A percentile compares a stretch with the other conserved stretches of the same genome.
These are phyloP conservation scores for Lactarius tabidus DNA, from an alignment of 768 basidiomycete genomes.

Conservation along the genomic window DNA sequence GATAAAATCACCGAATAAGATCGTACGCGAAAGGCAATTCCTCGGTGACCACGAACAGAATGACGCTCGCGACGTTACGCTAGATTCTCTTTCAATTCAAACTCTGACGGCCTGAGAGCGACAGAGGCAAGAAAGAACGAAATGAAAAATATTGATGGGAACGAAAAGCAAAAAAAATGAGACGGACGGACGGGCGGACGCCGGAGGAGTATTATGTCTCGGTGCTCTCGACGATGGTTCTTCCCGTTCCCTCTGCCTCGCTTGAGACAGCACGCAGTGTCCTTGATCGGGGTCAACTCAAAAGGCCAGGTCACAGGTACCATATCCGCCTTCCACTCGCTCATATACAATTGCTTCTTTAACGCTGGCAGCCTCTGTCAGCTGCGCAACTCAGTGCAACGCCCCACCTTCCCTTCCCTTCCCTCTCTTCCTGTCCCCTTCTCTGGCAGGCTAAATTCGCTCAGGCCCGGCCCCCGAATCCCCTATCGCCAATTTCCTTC, in stretches of 20 bases:
- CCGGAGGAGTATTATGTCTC: not conserved
- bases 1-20: constrained; percentile 21
- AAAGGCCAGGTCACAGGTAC: not conserved
- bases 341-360: not conserved
- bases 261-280: not conserved
- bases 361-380: constrained; percentile 1
- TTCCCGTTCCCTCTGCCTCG: not conserved
- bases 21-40: constrained; percentile 13
- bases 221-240: not conserved
- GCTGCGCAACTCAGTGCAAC: constrained; percentile 1
- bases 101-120: not conserved
- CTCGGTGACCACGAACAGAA: constrained; percentile 3
- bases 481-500: not conserved
- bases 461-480: not conserved
- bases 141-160: not conserved
- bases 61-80: not conserved
- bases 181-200: not conserved
- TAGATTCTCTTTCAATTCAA: not conserved
- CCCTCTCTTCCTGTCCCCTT: not conserved
- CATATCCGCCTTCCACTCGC: not conserved
- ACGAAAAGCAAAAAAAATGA: not conserved
- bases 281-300: not conserved
- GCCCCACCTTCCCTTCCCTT: not conserved
- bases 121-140: not conserved
- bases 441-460: constrained; percentile 10